A percentile compares a stretch with the other conserved stretches of the same genome.
These are phyloP conservation scores for Taphrina populina DNA, from an alignment of 1,139 yeast species.

Conservation along the genomic window DNA sequence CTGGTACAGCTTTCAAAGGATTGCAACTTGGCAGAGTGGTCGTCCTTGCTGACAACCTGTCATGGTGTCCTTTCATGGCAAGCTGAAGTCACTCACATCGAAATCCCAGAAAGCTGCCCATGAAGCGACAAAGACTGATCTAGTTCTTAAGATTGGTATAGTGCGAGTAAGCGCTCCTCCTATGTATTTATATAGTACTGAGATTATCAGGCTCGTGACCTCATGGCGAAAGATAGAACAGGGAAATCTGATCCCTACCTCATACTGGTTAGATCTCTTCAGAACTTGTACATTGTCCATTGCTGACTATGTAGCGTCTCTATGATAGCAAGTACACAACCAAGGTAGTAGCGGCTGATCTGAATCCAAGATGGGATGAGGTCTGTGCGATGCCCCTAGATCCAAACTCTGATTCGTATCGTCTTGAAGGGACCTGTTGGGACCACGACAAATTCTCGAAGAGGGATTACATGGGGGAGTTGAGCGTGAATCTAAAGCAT, in stretches of 20 bases:
- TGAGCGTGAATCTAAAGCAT: conserved; percentile 52
- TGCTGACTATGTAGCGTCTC: conserved; percentile 39
- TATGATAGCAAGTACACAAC: conserved; percentile 45
- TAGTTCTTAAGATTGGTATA: conserved; percentile 9
- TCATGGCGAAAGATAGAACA: conserved; percentile 39
- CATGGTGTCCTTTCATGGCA: conserved; percentile 8
- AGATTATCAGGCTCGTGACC: conserved; percentile 37
- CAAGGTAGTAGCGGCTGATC: conserved; percentile 43
- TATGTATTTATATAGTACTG: not conserved
- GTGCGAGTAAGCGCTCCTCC: not conserved
- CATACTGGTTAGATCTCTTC: not conserved
- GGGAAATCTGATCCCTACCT: conserved; percentile 40
- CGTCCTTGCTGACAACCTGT: too few relatives aligned
- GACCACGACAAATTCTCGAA: conserved; percentile 44
- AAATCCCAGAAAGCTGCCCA: not conserved
- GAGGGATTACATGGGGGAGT: conserved; percentile 58
- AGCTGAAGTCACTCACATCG: not conserved
- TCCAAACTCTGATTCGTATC: conserved; percentile 40
- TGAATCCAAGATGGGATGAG: conserved; percentile 48
- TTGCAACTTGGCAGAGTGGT: too few relatives aligned
- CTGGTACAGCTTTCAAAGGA: too few relatives aligned
- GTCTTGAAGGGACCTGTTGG: conserved; percentile 47
- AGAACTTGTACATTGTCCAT: conserved; percentile 40
- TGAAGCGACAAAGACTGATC: not conserved
- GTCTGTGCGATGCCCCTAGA: conserved; percentile 42